Conservation (phyloP, 2,329 filamentous ascomycete genomes). For the Calonectria pauciramosa region DNA sequence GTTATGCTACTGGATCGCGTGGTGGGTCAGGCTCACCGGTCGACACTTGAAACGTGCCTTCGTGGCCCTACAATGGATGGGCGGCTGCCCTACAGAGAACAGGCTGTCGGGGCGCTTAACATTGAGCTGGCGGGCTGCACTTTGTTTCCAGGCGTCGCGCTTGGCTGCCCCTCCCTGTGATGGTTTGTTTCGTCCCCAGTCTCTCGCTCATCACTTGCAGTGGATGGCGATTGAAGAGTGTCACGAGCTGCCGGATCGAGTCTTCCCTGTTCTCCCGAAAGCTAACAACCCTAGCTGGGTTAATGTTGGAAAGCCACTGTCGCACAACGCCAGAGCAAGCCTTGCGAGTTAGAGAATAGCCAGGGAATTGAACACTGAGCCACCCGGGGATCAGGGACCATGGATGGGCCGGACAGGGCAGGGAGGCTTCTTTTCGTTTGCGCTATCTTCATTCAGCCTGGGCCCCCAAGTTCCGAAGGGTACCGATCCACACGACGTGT, state of each 20-base stretch:
- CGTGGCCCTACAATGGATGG: background rate
- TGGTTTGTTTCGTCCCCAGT: background rate
- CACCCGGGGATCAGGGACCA: slow-evolving; percentile 20
- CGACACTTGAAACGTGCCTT: slow-evolving; percentile 26
- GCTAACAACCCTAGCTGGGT: slow-evolving; percentile 5
- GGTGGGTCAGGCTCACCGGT: slow-evolving; percentile 16
- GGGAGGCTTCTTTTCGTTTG: slow-evolving; percentile 16
- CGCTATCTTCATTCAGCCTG: slow-evolving; percentile 10
- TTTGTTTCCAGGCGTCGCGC: background rate
- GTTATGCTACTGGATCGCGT: background rate
- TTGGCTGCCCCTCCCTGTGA: background rate
- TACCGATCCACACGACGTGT: slow-evolving; percentile 10
- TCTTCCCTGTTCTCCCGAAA: background rate
- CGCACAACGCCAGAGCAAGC: slow-evolving; percentile 10
- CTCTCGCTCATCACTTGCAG: background rate
- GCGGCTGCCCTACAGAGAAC: background rate
- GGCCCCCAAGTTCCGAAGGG: background rate
- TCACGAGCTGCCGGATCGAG: background rate
- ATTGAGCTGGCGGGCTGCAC: background rate
- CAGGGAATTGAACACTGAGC: slow-evolving; percentile 10
- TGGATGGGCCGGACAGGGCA: slow-evolving; percentile 12
- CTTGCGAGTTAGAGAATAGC: background rate
- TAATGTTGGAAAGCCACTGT: background rate
- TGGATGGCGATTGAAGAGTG: background rate
- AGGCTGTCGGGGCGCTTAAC: background rate